Base-by-base conservation (phyloP, 2,329 filamentous ascomycete species). In the Cladobotryum protrusum region DNA sequence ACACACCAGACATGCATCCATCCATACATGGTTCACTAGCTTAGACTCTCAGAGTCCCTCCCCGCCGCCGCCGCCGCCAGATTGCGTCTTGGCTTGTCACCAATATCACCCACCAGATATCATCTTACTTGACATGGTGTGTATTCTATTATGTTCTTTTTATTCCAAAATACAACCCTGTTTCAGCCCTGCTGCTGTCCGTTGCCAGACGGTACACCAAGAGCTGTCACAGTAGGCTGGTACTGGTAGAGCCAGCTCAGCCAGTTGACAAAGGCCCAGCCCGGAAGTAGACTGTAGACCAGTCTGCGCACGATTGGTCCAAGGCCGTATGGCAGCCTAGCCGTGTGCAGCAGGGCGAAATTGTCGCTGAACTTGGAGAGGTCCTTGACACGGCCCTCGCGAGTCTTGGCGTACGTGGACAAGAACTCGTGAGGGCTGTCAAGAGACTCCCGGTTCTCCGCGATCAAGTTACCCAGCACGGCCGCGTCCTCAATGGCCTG, bases 401-500 rank as follows among this genome's bases (percentile, higher is more conserved):
- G 47, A 29, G 46, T 47, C 18, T 34, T 17, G n/a, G 54, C 50
- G 37, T 56, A 57, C 19, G 42, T 15, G 15, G 47, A 48, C 6
- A 54, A 44, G 12, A 56, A 7, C 32, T 48, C 17, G 15, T 48
- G 34, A 12, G 54, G 20, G 17, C 46, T 45, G 15, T 48, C 52
- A 17, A 50, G 45, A 20, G 45, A 43, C 15, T 4, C 20, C n/a
- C 49, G 36, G 36, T 56, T 43, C 45, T 52, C 48, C 3, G 42
- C 48, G 13, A 56, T 33, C 36, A 53, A 43, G 43, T 53, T 54
- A n/a, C 48, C 51, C 5, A 57, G 49, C 13, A 55, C 51, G 11
- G 55, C 49, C 1, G 55, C 55, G 36, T 57, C 55, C 24, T 57
- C 55, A 20, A 57, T 49, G 14, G 53, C 53, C 36, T 55, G 53